Conservation (phyloP, 2,329 filamentous ascomycete species). For the Ascochyta fabae region DNA sequence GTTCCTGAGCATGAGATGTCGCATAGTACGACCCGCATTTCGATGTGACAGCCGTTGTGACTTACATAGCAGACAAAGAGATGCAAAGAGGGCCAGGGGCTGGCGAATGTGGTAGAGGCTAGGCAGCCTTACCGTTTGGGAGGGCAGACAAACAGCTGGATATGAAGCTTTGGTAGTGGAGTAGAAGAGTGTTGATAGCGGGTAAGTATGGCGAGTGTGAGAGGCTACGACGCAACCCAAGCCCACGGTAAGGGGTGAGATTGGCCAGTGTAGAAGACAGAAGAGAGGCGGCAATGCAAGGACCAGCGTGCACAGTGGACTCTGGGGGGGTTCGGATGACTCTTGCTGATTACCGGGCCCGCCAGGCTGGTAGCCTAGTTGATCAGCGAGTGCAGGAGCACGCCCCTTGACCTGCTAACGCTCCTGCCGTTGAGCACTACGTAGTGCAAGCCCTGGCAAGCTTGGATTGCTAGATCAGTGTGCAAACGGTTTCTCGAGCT, state of each 20-base stretch:
- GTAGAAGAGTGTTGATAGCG: slow-evolving; percentile 34
- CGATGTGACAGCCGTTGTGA: slow-evolving; percentile 38
- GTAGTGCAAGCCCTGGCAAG: slow-evolving; percentile 44
- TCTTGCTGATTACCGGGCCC: slow-evolving; percentile 45
- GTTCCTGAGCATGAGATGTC: slow-evolving; percentile 40
- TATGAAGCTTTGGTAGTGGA: slow-evolving; percentile 41
- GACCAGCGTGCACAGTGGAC: slow-evolving; percentile 35
- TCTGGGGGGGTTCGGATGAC: slow-evolving; percentile 36
- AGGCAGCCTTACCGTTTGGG: slow-evolving; percentile 36
- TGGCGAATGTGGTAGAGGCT: slow-evolving; percentile 35
- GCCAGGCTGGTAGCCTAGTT: slow-evolving; percentile 42
- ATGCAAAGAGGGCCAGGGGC: slow-evolving; percentile 38
- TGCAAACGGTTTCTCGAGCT: slow-evolving; percentile 21
- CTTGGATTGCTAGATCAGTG: slow-evolving; percentile 28
- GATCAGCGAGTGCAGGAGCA: slow-evolving; percentile 38
- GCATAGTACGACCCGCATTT: slow-evolving; percentile 42
- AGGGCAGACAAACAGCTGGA: slow-evolving; percentile 28
- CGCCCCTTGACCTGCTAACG: slow-evolving; percentile 36
- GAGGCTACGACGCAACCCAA: slow-evolving; percentile 33
- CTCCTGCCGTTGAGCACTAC: slow-evolving; percentile 42
- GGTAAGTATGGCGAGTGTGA: slow-evolving; percentile 21
- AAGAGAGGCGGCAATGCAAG: slow-evolving; percentile 39
- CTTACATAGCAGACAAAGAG: slow-evolving; percentile 49
- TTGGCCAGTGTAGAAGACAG: slow-evolving; percentile 29
- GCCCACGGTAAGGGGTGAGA: slow-evolving; percentile 34